Percentiles rank a stretch among this genome's conserved stretches.
These are phyloP conservation scores for Sugiyamaella smithiae DNA, from an alignment of 805 yeast genomes.

Conservation along the genomic window DNA sequence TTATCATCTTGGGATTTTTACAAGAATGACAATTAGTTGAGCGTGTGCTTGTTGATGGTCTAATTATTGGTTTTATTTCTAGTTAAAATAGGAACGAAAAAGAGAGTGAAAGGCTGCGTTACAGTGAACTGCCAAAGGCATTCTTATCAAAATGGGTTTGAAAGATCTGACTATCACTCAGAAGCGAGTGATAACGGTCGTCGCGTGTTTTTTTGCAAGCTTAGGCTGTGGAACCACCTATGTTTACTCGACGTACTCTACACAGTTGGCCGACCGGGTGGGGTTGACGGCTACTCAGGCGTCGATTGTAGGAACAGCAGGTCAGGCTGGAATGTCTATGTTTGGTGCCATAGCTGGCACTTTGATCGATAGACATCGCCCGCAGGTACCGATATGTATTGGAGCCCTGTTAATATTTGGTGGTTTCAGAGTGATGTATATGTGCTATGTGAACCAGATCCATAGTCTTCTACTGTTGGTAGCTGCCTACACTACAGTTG, in stretches of 20 bases:
- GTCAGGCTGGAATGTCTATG: constrained; percentile 61
- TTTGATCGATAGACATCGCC: constrained; percentile 24
- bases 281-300: constrained; percentile 59
- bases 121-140: too few species aligned
- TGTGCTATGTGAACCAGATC: constrained; percentile 37
- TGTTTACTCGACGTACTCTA: constrained; percentile 66
- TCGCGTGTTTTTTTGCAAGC: constrained; percentile 20
- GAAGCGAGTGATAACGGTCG: constrained; percentile 16
- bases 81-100: too few species aligned
- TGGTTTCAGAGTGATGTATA: constrained; percentile 60
- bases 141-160: too few species aligned
- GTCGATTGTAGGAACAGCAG: constrained; percentile 58
- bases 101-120: too few species aligned
- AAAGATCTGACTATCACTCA: constrained; percentile 7
- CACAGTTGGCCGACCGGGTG: constrained; percentile 59
- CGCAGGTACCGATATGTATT: constrained; percentile 40
- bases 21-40: too few species aligned
- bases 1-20: too few species aligned
- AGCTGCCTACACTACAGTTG: constrained; percentile 46
- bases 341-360: constrained; percentile 27
- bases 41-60: too few species aligned
- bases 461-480: constrained; percentile 39
- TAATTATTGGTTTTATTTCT: too few species aligned
- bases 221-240: constrained; percentile 59
- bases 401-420: constrained; percentile 50